Conservation (phyloP, 345 rosid genomes). For the Streptanthus diversifolius region DNA sequence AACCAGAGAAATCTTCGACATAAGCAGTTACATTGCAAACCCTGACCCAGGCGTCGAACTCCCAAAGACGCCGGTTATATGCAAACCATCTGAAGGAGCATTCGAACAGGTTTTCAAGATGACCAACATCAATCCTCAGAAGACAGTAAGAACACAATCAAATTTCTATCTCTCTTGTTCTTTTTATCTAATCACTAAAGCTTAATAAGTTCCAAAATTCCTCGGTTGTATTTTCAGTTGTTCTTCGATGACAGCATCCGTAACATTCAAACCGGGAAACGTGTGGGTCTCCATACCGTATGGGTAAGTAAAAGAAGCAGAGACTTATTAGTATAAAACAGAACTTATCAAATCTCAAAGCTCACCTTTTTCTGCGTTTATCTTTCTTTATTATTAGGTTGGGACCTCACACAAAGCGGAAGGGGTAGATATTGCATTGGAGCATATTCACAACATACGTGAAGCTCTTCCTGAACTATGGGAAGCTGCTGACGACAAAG, state of each 20-base stretch:
- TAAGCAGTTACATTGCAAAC: conserved; percentile 35
- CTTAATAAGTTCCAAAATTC: background rate
- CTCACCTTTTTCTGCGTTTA: background rate
- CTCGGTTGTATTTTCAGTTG: conserved; percentile 43
- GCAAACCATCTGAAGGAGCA: conserved; percentile 86
- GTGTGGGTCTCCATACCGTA: conserved; percentile 72
- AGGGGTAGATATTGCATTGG: conserved; percentile 75
- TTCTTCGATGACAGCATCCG: conserved; percentile 89
- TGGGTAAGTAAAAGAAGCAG: conserved; percentile 46
- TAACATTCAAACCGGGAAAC: conserved; percentile 72
- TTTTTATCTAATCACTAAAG: background rate
- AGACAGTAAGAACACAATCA: conserved; percentile 51
- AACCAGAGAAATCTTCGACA: conserved; percentile 43
- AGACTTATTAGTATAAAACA: background rate
- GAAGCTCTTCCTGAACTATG: conserved; percentile 87
- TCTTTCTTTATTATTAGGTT: conserved; percentile 36
- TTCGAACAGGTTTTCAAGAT: conserved; percentile 68
- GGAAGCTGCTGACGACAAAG: conserved; percentile 54
- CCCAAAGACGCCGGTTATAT: conserved; percentile 63
- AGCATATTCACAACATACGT: conserved; percentile 84
- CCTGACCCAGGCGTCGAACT: conserved; percentile 34
- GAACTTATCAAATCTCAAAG: background rate
- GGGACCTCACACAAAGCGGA: conserved; percentile 59
- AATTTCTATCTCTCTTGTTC: background rate
- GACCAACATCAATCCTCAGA: conserved; percentile 63